phyloP scores from a whole-genome alignment of 768 basidiomycete genomes.

The Pisolithus albus region DNA sequence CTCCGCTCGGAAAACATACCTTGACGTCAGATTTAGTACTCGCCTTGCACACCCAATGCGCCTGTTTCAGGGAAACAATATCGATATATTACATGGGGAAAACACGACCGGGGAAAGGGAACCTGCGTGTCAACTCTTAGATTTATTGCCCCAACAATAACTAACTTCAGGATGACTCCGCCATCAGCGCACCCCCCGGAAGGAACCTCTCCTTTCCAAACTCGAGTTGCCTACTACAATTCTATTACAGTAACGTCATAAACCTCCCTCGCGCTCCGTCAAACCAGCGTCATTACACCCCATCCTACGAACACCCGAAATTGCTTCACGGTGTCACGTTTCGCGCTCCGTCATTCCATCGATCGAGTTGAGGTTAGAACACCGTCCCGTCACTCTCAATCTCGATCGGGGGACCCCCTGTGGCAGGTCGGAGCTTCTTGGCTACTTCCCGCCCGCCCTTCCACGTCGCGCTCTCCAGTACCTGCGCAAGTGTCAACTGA shows the following conservation, averaged over 20 bases:
- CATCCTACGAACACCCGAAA: too few relatives aligned
- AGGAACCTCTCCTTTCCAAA: conserved; percentile 28
- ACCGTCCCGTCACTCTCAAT: conserved; percentile 83
- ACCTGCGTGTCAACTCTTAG: background rate
- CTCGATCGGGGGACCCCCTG: conserved; percentile 80
- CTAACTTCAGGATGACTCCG: conserved; percentile 32
- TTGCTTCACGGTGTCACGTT: too few relatives aligned
- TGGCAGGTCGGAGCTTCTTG: conserved; percentile 60
- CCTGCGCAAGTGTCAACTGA: conserved; percentile 73
- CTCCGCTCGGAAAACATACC: background rate
- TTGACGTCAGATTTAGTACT: background rate
- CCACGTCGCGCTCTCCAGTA: conserved; percentile 95
- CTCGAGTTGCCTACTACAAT: background rate
- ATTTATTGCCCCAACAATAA: background rate
- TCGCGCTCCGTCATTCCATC: background rate
- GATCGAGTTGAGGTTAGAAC: conserved; percentile 36
- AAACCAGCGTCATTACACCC: background rate
- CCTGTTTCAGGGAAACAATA: background rate
- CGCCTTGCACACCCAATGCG: background rate
- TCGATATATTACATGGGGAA: background rate
- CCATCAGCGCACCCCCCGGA: conserved; percentile 45
- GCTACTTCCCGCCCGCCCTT: conserved; percentile 94
- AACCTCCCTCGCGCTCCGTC: background rate
- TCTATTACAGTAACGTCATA: background rate
- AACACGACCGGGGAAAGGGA: background rate